phyloP scores from a whole-genome alignment of 257 asterid genomes.

The Solanum acaule region DNA sequence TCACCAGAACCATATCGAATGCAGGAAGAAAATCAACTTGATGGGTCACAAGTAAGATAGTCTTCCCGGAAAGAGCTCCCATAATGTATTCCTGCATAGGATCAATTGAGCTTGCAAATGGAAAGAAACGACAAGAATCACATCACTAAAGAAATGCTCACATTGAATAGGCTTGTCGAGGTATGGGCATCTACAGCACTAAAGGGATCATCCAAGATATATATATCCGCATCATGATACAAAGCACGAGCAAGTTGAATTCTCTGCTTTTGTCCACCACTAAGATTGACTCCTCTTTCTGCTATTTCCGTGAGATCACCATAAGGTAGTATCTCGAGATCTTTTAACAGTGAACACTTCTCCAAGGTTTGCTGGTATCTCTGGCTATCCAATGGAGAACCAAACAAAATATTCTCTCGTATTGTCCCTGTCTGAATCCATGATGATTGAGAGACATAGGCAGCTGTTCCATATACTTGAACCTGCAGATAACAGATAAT shows the following conservation, averaged over 20 bases:
- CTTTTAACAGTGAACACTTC: conserved; percentile 74
- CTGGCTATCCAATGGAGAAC: conserved; percentile 52
- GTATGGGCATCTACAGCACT: conserved; percentile 97
- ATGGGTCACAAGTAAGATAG: conserved; percentile 70
- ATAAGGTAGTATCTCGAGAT: conserved; percentile 59
- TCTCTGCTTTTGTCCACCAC: conserved; percentile 95
- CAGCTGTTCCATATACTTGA: conserved; percentile 48
- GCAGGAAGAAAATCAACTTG: conserved; percentile 88
- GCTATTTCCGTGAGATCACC: conserved; percentile 90
- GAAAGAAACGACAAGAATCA: background rate
- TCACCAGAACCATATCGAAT: conserved; percentile 78
- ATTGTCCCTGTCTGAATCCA: conserved; percentile 89
- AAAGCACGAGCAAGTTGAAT: conserved; percentile 86
- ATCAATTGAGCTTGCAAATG: background rate
- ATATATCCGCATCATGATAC: conserved; percentile 75
- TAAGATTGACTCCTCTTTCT: conserved; percentile 89
- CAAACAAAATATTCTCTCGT: conserved; percentile 71
- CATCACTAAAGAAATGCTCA: conserved; percentile 13
- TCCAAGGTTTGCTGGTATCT: conserved; percentile 51
- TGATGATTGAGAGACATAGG: conserved; percentile 75
- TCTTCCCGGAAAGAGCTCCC: conserved; percentile 48
- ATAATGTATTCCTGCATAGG: conserved; percentile 60
- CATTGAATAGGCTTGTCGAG: conserved; percentile 77
- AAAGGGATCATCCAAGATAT: conserved; percentile 84
- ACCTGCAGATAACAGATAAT: conserved; percentile 2